Conservation (phyloP, 495 filamentous ascomycete species). For the Trichoderma asperelloides region DNA sequence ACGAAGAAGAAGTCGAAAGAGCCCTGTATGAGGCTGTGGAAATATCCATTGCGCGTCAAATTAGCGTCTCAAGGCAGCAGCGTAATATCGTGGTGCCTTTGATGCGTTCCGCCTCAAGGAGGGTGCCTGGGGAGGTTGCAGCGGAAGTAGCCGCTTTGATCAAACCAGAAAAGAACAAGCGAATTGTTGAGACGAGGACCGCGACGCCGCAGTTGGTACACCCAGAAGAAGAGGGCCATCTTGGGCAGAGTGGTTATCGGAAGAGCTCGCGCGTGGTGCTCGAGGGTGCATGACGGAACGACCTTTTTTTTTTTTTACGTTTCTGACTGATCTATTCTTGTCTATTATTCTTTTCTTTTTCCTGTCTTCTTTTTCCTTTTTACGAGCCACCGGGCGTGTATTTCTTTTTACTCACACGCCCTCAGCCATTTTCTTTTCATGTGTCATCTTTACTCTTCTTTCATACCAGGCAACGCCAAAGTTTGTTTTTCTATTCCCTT, state of each 20-base stretch:
- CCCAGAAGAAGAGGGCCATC: conserved; percentile 14
- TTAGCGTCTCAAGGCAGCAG: conserved; percentile 49
- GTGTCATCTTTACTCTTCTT: not conserved
- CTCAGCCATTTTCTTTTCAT: not conserved
- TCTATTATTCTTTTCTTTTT: conserved; percentile 1
- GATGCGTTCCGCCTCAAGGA: conserved; percentile 8
- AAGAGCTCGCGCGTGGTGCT: conserved; percentile 43
- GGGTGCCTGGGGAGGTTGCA: not conserved
- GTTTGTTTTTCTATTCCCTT: not conserved
- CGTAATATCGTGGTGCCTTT: conserved; percentile 35
- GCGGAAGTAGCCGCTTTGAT: not conserved
- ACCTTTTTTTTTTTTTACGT: conserved; percentile 2
- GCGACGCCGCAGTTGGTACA: conserved; percentile 28
- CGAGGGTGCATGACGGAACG: conserved; percentile 21
- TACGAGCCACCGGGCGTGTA: not conserved
- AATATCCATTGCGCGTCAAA: conserved; percentile 50
- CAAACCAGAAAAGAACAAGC: conserved; percentile 18
- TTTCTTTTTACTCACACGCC: not conserved
- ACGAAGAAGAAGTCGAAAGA: conserved; percentile 22
- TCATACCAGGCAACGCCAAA: not conserved
- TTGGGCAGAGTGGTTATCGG: conserved; percentile 21
- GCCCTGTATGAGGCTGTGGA: conserved; percentile 40
- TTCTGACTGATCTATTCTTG: conserved; percentile 3
- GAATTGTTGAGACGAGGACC: conserved; percentile 28
- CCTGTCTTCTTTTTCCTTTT: conserved; percentile 2